phyloP scores from a whole-genome alignment of 2,329 filamentous ascomycete species.

The Berkeleyomyces basicola region DNA sequence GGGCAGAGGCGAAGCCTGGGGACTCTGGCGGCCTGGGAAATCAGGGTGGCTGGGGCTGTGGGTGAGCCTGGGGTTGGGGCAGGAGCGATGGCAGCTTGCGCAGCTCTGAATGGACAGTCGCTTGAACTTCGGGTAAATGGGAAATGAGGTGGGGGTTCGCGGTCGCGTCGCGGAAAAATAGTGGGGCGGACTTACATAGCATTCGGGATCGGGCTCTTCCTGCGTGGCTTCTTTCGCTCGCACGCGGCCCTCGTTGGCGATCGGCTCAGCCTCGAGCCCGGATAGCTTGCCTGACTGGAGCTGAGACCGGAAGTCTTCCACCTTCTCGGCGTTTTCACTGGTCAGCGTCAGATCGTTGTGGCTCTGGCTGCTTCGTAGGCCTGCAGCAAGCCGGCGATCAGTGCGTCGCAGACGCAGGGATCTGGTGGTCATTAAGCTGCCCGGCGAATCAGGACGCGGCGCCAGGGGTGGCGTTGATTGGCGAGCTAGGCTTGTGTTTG shows the following conservation, averaged over 20 bases:
- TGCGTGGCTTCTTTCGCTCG: constrained; percentile 43
- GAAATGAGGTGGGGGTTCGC: neutral
- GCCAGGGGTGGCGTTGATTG: constrained; percentile 37
- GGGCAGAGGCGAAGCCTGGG: neutral
- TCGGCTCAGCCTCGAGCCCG: neutral
- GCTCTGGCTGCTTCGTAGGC: constrained; percentile 35
- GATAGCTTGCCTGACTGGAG: neutral
- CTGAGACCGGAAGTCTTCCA: neutral
- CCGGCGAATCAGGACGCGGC: constrained; percentile 46
- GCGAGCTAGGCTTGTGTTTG: constrained; percentile 37
- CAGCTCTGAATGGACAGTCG: neutral
- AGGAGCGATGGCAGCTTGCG: neutral
- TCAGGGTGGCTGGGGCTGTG: constrained; percentile 6
- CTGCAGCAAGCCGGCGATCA: constrained; percentile 53
- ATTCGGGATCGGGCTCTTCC: neutral
- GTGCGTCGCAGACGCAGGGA: constrained; percentile 54
- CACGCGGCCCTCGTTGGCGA: constrained; percentile 69
- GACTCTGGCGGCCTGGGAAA: neutral
- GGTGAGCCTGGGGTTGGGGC: neutral
- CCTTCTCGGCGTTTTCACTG: neutral
- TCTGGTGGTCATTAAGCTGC: constrained; percentile 36
- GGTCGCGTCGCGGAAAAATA: neutral
- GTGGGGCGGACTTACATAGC: constrained; percentile 8
- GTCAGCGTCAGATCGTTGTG: constrained; percentile 2
- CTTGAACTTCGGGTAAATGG: neutral